phyloP scores from a whole-genome alignment of 768 basidiomycete genomes.

The Trametes sanguinea region DNA sequence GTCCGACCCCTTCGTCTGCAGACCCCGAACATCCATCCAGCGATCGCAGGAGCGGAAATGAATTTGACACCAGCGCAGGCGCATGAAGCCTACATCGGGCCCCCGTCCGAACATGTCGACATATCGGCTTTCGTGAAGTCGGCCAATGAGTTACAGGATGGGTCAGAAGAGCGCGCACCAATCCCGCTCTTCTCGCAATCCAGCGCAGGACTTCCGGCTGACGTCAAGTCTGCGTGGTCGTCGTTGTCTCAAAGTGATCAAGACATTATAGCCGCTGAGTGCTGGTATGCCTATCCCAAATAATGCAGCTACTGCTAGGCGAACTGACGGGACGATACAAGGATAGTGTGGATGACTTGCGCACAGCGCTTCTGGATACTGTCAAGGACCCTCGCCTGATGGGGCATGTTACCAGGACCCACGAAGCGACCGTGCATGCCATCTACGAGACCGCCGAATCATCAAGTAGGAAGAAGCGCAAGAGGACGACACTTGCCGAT shows the following conservation, averaged over 20 bases:
- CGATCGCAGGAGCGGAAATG: constrained; percentile 4
- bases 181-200: constrained; percentile 11
- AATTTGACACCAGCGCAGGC: constrained; percentile 26
- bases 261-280: constrained; percentile 34
- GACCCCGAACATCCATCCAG: neutral
- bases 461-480: constrained; percentile 40
- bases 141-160: constrained; percentile 14
- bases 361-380: constrained; percentile 42
- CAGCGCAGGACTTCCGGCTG: neutral
- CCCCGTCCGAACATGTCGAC: constrained; percentile 33
- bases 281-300: constrained; percentile 33
- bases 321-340: neutral
- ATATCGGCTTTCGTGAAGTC: constrained; percentile 32
- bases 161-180: neutral
- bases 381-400: constrained; percentile 60
- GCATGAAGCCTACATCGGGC: constrained; percentile 31
- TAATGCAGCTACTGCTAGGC: neutral
- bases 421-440: constrained; percentile 48
- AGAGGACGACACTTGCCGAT: constrained; percentile 38
- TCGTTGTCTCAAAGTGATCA: constrained; percentile 18
- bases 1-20: neutral
- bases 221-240: constrained; percentile 12
- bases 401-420: constrained; percentile 54
- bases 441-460: constrained; percentile 40
- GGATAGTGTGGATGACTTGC: constrained; percentile 57